Conservation (phyloP, 805 yeast genomes). For the Tetrapisispora taiwanensis region DNA sequence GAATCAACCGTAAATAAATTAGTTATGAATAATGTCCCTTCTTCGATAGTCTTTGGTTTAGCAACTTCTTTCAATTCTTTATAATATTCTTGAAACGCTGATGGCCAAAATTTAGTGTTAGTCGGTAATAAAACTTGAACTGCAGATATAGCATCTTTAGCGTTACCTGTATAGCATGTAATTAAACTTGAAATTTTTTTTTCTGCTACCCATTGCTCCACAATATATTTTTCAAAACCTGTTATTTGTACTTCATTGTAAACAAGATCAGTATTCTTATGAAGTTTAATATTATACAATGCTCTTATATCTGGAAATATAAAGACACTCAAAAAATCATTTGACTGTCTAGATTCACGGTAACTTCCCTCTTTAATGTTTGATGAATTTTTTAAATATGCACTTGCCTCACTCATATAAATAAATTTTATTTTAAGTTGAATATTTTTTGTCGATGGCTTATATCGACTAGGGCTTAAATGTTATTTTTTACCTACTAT, state of each 20-base stretch:
- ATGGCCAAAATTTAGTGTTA: slow-evolving; percentile 27
- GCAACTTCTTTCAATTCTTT: slow-evolving; percentile 57
- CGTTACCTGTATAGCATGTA: slow-evolving; percentile 78
- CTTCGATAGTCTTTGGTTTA: slow-evolving; percentile 51
- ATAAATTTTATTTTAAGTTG: no score
- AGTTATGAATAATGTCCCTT: slow-evolving; percentile 64
- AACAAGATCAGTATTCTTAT: slow-evolving; percentile 30
- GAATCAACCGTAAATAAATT: slow-evolving; percentile 76
- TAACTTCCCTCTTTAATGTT: neutral
- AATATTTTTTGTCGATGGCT: no score
- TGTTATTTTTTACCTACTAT: no score
- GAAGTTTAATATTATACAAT: slow-evolving; percentile 36
- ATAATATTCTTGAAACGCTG: slow-evolving; percentile 47
- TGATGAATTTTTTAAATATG: neutral
- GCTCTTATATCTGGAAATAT: slow-evolving; percentile 52
- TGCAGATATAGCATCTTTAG: slow-evolving; percentile 51
- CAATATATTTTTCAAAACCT: slow-evolving; percentile 85
- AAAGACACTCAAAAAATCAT: slow-evolving; percentile 10
- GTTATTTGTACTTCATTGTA: slow-evolving; percentile 40
- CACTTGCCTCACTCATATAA: neutral
- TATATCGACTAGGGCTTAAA: no score
- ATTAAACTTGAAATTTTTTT: slow-evolving; percentile 58
- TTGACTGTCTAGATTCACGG: neutral
- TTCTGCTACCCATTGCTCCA: slow-evolving; percentile 88
- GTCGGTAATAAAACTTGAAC: slow-evolving; percentile 44